Percentiles rank a stretch among this genome's conserved stretches.
Conservation (phyloP, 176 grass and related monocot genomes). For the Zea luxurians region DNA sequence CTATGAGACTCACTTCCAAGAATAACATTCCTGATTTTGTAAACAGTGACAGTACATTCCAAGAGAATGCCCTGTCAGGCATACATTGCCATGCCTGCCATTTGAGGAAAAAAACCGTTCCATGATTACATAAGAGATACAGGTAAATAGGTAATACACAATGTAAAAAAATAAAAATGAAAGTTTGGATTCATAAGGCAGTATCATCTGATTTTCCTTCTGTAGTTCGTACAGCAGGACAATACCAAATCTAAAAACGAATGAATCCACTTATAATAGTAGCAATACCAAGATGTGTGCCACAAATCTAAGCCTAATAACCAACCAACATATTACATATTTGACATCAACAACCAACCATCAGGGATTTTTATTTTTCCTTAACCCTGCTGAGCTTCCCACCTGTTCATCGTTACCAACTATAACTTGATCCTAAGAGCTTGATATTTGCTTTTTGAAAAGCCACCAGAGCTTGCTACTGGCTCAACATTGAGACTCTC, state of each 20-base stretch:
- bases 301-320: slow-evolving; percentile 16
- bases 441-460: background rate
- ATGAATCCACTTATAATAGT: background rate
- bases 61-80: slow-evolving; percentile 71
- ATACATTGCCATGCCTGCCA: slow-evolving; percentile 83
- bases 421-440: background rate
- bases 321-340: background rate
- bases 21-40: slow-evolving; percentile 87
- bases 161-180: background rate
- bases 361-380: background rate
- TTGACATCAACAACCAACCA: background rate
- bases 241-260: background rate
- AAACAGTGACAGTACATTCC: slow-evolving; percentile 85
- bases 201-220: background rate
- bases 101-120: slow-evolving; percentile 13
- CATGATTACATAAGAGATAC: slow-evolving; percentile 27
- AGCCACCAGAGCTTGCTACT: background rate
- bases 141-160: background rate
- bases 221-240: background rate
- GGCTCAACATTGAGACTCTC: background rate
- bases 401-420: slow-evolving; percentile 11
- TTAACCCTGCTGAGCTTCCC: background rate
- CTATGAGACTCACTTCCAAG: slow-evolving; percentile 88
- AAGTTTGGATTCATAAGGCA: slow-evolving; percentile 8
- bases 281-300: background rate